Conservation (phyloP, 306 rosid genomes). For the Prosopis cineraria region DNA sequence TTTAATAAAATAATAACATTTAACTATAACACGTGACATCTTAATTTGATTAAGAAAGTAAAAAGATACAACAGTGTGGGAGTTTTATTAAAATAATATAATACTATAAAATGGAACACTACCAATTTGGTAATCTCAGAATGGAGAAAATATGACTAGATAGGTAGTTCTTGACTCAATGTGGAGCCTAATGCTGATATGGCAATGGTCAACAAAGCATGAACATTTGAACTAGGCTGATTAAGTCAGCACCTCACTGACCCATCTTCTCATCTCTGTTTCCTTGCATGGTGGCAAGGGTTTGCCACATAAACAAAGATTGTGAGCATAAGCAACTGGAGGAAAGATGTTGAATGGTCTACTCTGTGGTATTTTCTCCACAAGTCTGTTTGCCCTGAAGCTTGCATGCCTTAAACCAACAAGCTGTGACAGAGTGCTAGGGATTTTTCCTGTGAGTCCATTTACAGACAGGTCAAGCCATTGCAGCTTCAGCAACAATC, state of each 20-base stretch:
- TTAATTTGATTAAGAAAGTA: not conserved
- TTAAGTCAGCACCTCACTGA: slow-evolving; percentile 69
- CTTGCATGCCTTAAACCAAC: slow-evolving; percentile 66
- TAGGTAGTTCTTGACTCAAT: not conserved
- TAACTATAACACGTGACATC: not conserved
- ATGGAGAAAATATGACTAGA: not conserved
- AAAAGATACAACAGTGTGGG: not conserved
- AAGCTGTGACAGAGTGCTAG: slow-evolving; percentile 73
- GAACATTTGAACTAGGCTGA: slow-evolving; percentile 35
- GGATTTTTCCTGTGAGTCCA: slow-evolving; percentile 72
- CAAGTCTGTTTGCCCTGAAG: slow-evolving; percentile 92
- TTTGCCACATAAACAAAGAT: slow-evolving; percentile 84
- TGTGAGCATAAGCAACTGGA: slow-evolving; percentile 81
- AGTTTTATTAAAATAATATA: slow-evolving; percentile 31
- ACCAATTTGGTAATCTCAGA: slow-evolving; percentile 31
- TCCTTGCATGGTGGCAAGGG: slow-evolving; percentile 83
- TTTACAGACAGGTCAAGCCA: slow-evolving; percentile 94
- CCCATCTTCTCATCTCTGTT: slow-evolving; percentile 40
- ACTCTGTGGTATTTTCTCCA: slow-evolving; percentile 90
- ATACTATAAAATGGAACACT: slow-evolving; percentile 36
- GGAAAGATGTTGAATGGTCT: slow-evolving; percentile 85
- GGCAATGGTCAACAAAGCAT: slow-evolving; percentile 42
- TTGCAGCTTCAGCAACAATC: slow-evolving; percentile 60
- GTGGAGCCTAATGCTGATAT: slow-evolving; percentile 39
- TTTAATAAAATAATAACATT: not conserved